These are phyloP conservation scores for Coemansia javaensis DNA, from an alignment of 192 early-diverging fungal genomes.

Conservation along the genomic window DNA sequence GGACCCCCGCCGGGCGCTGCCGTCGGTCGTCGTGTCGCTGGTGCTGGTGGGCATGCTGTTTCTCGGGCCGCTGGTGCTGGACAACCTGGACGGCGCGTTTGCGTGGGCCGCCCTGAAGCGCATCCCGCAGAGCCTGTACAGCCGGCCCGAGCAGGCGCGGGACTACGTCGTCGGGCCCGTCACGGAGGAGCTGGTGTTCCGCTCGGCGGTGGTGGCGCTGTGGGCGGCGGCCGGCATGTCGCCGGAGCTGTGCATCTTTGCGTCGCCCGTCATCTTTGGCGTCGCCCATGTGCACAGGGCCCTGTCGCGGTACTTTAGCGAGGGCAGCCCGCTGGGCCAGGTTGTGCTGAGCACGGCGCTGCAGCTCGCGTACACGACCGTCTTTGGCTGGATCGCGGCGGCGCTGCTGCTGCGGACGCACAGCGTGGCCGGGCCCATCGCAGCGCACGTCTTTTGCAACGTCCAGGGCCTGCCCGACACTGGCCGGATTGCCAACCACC, in stretches of 20 bases:
- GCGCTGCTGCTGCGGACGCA: constrained; percentile 18
- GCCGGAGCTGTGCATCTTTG: not conserved
- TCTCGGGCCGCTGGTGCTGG: constrained; percentile 31
- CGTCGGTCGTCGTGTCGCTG: constrained; percentile 11
- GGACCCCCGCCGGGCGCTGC: not conserved
- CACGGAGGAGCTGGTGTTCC: constrained; percentile 43
- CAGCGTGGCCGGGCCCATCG: constrained; percentile 20
- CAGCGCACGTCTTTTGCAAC: constrained; percentile 33
- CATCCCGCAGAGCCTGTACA: not conserved
- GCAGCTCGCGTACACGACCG: constrained; percentile 34
- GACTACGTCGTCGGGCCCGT: constrained; percentile 31
- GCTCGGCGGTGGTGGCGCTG: constrained; percentile 19
- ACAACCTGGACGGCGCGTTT: constrained; percentile 18
- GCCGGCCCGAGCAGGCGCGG: constrained; percentile 8
- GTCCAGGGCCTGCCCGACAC: constrained; percentile 26
- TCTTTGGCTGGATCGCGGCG: constrained; percentile 42
- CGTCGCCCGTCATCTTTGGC: constrained; percentile 39
- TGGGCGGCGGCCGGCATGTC: constrained; percentile 12
- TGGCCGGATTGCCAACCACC: not conserved
- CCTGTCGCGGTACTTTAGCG: not conserved
- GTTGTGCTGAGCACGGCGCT: constrained; percentile 2
- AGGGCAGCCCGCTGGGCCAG: not conserved
- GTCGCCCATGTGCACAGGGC: constrained; percentile 41
- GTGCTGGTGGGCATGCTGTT: constrained; percentile 15
- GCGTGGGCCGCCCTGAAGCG: constrained; percentile 2